A percentile compares a stretch with the other conserved stretches of the same genome.
Conservation (phyloP, 2,329 filamentous ascomycete species). For the Stachybotrys chartarum region DNA sequence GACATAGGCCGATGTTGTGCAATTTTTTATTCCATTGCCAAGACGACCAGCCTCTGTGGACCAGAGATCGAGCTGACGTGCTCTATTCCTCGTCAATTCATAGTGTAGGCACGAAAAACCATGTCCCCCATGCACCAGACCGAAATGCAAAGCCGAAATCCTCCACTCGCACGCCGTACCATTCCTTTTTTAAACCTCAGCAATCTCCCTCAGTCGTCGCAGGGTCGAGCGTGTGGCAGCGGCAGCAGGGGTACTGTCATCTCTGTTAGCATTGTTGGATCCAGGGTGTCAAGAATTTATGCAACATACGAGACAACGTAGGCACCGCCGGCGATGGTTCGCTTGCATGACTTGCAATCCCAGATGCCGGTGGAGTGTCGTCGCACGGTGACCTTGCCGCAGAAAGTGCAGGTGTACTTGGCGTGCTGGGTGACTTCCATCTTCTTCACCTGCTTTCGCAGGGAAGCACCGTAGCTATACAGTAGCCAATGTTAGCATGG, state of each 20-base stretch:
- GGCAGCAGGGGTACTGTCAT: conserved; percentile 74
- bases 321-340: conserved; percentile 69
- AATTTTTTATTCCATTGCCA: conserved; percentile 33
- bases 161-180: conserved; percentile 17
- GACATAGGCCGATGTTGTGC: not conserved
- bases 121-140: conserved; percentile 37
- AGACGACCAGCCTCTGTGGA: conserved; percentile 31
- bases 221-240: conserved; percentile 94
- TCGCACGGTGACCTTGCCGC: conserved; percentile 93
- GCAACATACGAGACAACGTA: conserved; percentile 90
- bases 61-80: conserved; percentile 32
- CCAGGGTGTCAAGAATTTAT: not conserved
- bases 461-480: conserved; percentile 90
- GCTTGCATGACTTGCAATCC: conserved; percentile 93
- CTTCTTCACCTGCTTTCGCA: conserved; percentile 96
- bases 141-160: conserved; percentile 37
- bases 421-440: conserved; percentile 99
- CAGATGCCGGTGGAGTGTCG: conserved; percentile 90
- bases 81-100: conserved; percentile 28
- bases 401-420: conserved; percentile 97
- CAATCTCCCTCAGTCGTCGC: conserved; percentile 94
- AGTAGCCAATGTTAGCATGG: not conserved
- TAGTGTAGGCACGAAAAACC: conserved; percentile 36
- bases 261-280: too few relatives aligned
- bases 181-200: conserved; percentile 71